Evolutionary conservation across 2,329 filamentous ascomycete species (phyloP), one percentile per base, ranked within the genome.

Genomic region (Penicillium sp.): DNA sequence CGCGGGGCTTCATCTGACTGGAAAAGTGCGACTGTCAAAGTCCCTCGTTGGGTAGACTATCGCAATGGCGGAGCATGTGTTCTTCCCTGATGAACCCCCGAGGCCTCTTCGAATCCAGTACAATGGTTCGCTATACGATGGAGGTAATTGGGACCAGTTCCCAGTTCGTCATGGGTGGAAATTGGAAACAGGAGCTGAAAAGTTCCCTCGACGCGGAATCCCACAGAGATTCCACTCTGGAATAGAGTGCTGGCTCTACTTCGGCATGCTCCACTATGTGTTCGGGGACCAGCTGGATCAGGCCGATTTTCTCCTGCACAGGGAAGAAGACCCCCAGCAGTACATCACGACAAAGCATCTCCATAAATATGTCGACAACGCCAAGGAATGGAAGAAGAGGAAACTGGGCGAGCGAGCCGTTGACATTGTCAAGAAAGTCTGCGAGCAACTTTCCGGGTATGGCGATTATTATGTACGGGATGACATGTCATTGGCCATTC

Each of bases 171-270:
- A 15, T 25, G 47, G 47, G 15, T 50, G 47, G 47, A 50, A n/a
- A 38, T 27, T 25, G 10, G 31, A 49, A 37, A 37, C 31, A 35
- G 47, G 31, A 27, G 15, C 5, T 9, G 21, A 50, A 25, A 50
- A 3, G 17, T 27, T 38, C 17, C 47, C 31, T 38, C 8, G 1
- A 25, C 17, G 17, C 2, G 1, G 2, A 38, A 27, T 25, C 8
- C 47, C 47, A 23, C 10, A 19, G 21, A 15, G 6, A 9, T 50
- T 27, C 42, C 33, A 49, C 25, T 41, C 52, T 13, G 38, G 23
- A 3, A 41, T 56, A 19, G 59, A 59, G 29, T 53, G 56, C 25
- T 61, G 59, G 59, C 59, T 61, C 8, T 61, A 61, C 42, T 61
- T 59, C 6, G 59, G 59, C 17, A 58, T 56, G 47, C 42, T 59